Base-by-base conservation (phyloP, 305 asterid genomes). In the Fraxinus platypoda region DNA sequence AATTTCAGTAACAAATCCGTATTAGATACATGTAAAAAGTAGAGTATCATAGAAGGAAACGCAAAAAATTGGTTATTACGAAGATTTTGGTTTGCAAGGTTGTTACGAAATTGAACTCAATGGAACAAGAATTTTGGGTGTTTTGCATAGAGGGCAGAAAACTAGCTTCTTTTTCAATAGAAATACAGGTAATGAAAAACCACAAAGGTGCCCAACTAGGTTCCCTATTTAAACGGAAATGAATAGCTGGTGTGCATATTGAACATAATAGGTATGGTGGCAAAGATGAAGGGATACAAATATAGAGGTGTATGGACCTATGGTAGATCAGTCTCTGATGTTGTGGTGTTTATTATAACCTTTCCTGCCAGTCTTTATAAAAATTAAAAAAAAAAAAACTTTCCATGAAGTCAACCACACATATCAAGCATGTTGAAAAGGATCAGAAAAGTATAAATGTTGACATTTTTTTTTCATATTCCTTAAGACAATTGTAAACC, bases 401-500 rank as follows among this genome's bases (percentile, higher is more conserved):
- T 12, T 41, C 49, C 17, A 80, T 30, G 62, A 80, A 79, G 23
- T 64, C 83, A 83, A 82, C 81, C 83, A 90, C 81, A 84, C 77
- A 78, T 26, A 49, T 64, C 77, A 83, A 76, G 35, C 78, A 83
- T 21, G 80, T 31, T 72, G 25, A 35, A 31, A 62, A 31, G 83
- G 17, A 72, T 80, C 31, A 80, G 64, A 68, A 33, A 86, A 30
- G 68, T 80, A 85, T 35, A 83, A 85, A 46, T 25, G 66, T 57
- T 41, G 37, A 85, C 77, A 83, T n/a, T 78, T 73, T 86, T 85
- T 88, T 89, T 68, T 41, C 87, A 89, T 81, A 86, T 86, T 89
- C 92, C 95, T 88, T 81, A 91, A 82, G 90, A 92, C 80, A 91
- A 89, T 84, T 88, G 96, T 83, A 91, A 90, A 91, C 98, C 95